Evolutionary conservation across 192 early-diverging fungal species (phyloP).

Genomic region (Coemansia sp.): DNA sequence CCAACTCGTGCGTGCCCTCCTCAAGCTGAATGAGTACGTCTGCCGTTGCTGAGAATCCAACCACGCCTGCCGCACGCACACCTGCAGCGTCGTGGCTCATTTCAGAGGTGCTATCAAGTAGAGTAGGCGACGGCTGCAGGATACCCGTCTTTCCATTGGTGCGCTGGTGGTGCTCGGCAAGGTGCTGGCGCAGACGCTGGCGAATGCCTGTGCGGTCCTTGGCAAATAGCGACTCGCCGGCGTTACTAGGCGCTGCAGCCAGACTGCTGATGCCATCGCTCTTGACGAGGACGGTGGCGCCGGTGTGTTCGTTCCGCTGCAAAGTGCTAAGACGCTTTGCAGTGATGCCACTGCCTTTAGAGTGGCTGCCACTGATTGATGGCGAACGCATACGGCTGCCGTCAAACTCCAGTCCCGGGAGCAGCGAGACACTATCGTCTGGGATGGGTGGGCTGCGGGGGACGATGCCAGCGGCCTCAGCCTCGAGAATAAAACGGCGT

Average conservation of each 20-base stretch:
- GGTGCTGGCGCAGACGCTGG: conserved; percentile 55
- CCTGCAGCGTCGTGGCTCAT: neutral
- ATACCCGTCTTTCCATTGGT: conserved; percentile 11
- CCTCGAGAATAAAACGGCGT: conserved; percentile 69
- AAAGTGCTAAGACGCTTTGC: conserved; percentile 40
- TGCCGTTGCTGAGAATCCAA: conserved; percentile 21
- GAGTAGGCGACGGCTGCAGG: neutral
- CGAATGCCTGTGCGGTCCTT: conserved; percentile 48
- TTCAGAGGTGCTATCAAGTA: neutral
- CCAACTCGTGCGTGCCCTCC: conserved; percentile 51
- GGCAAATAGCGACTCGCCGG: conserved; percentile 47
- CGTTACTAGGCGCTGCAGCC: conserved; percentile 3
- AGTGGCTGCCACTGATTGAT: conserved; percentile 15
- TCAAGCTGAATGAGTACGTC: conserved; percentile 52
- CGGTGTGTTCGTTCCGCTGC: conserved; percentile 54
- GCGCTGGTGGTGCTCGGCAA: conserved; percentile 54
- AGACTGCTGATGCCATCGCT: conserved; percentile 16
- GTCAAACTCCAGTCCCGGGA: conserved; percentile 44
- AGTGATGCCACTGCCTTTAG: neutral
- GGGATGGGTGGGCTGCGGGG: conserved; percentile 14
- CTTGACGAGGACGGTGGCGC: conserved; percentile 46
- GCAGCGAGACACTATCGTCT: conserved; percentile 41
- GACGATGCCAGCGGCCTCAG: conserved; percentile 59
- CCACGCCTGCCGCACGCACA: neutral
- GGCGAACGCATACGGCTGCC: conserved; percentile 21